phyloP scores from a whole-genome alignment of 2,329 filamentous ascomycete genomes.

The Exophiala viscosa region DNA sequence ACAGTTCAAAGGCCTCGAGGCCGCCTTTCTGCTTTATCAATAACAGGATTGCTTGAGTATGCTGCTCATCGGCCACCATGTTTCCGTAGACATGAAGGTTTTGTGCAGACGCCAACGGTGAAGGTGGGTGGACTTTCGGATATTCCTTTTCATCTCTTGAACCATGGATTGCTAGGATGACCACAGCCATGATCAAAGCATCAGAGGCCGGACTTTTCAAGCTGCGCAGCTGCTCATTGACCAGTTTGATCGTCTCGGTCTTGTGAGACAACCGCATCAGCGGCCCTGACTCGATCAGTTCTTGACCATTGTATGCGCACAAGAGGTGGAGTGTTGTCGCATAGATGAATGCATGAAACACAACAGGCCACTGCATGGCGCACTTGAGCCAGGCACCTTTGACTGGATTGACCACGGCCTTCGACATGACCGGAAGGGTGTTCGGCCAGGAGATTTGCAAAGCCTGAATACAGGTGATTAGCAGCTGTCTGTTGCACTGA shows the following conservation, averaged over 20 bases:
- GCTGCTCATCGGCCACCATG: constrained; percentile 20
- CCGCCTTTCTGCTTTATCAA: constrained; percentile 19
- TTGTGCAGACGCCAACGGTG: constrained; percentile 16
- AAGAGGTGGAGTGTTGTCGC: constrained; percentile 18
- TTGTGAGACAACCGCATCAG: constrained; percentile 17
- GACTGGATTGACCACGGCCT: constrained; percentile 13
- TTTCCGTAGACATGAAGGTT: constrained; percentile 19
- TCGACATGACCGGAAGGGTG: constrained; percentile 9
- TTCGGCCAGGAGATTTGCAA: constrained; percentile 18
- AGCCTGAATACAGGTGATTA: constrained; percentile 4
- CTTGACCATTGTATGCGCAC: constrained; percentile 9
- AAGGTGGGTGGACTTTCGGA: constrained; percentile 11
- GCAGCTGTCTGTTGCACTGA: background rate
- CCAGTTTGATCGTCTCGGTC: constrained; percentile 17
- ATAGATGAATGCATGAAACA: constrained; percentile 23
- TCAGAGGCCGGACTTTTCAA: constrained; percentile 12
- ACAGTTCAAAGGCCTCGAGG: constrained; percentile 13
- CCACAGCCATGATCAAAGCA: constrained; percentile 19
- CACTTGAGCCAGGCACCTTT: constrained; percentile 19
- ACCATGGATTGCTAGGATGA: constrained; percentile 17
- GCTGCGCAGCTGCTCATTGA: constrained; percentile 15
- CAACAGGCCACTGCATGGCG: constrained; percentile 19
- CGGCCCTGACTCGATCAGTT: constrained; percentile 14
- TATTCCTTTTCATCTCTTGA: constrained; percentile 6
- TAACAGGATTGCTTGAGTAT: constrained; percentile 15